Conservation (phyloP, 495 filamentous ascomycete genomes). For the Penicillium soppii region DNA sequence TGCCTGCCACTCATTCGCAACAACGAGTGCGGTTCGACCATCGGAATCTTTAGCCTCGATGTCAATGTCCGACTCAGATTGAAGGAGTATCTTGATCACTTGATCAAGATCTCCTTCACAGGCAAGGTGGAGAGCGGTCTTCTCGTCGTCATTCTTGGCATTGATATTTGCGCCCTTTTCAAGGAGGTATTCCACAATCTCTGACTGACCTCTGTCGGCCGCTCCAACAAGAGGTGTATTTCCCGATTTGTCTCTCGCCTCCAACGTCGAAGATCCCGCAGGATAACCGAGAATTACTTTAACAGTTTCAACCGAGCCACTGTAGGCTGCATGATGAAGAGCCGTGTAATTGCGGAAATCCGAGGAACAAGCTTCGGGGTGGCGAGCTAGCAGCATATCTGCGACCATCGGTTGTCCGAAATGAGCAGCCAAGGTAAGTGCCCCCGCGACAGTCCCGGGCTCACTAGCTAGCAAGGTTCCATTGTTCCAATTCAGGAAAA, state of each 20-base stretch:
- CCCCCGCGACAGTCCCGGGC: neutral
- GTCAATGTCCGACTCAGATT: neutral
- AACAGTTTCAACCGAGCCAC: conserved; percentile 1
- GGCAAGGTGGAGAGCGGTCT: neutral
- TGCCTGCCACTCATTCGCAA: neutral
- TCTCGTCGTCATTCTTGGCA: neutral
- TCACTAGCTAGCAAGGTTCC: neutral
- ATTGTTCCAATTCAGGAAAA: neutral
- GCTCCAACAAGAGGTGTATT: conserved; percentile 1
- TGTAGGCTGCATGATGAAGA: conserved; percentile 4
- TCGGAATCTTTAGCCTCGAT: neutral
- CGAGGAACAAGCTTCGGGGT: neutral
- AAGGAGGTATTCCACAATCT: neutral
- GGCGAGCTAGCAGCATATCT: neutral
- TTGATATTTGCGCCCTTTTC: neutral
- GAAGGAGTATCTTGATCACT: neutral
- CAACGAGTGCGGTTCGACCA: neutral
- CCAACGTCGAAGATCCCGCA: neutral
- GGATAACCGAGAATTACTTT: neutral
- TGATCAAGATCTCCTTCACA: neutral
- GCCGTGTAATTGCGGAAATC: neutral
- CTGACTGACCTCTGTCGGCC: neutral
- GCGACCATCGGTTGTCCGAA: neutral
- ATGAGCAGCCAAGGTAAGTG: neutral
- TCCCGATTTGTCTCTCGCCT: neutral